Conservation (phyloP, 345 rosid species). For the Capsella bursapastoris region DNA sequence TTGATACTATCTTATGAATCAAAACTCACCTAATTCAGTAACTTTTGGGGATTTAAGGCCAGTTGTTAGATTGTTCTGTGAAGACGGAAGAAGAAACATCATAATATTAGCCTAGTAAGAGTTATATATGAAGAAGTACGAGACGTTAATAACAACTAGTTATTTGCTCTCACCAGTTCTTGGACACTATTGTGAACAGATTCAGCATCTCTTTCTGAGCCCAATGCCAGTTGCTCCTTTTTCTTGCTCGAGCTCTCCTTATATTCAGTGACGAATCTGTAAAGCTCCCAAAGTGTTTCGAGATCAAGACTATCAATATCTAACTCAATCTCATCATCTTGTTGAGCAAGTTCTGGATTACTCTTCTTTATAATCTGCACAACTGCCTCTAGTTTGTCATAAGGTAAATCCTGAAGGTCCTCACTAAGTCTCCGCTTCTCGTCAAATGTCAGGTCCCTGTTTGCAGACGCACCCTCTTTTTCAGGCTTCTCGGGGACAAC, state of each 20-base stretch:
- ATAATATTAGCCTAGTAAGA: constrained; percentile 1
- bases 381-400: constrained; percentile 68
- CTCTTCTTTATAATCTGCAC: constrained; percentile 88
- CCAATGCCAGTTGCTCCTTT: constrained; percentile 49
- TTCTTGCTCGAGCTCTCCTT: constrained; percentile 52
- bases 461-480: constrained; percentile 44
- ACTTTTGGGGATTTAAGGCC: constrained; percentile 26
- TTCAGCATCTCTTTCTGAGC: constrained; percentile 48
- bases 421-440: constrained; percentile 84
- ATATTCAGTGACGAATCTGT: constrained; percentile 58
- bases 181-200: constrained; percentile 46
- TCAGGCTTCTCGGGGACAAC: constrained; percentile 52
- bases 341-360: constrained; percentile 66
- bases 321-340: constrained; percentile 91
- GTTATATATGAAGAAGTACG: constrained; percentile 12
- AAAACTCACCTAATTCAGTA: constrained; percentile 38
- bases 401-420: constrained; percentile 75
- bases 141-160: constrained; percentile 21
- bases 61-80: constrained; percentile 39
- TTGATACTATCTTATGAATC: constrained; percentile 14
- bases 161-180: constrained; percentile 52
- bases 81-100: constrained; percentile 11
- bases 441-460: constrained; percentile 72
- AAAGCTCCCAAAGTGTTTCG: constrained; percentile 91
- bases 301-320: constrained; percentile 85